These are phyloP conservation scores for Macadamia tetraphylla DNA, from an alignment of 164 flowering plant species.

Conservation along the genomic window DNA sequence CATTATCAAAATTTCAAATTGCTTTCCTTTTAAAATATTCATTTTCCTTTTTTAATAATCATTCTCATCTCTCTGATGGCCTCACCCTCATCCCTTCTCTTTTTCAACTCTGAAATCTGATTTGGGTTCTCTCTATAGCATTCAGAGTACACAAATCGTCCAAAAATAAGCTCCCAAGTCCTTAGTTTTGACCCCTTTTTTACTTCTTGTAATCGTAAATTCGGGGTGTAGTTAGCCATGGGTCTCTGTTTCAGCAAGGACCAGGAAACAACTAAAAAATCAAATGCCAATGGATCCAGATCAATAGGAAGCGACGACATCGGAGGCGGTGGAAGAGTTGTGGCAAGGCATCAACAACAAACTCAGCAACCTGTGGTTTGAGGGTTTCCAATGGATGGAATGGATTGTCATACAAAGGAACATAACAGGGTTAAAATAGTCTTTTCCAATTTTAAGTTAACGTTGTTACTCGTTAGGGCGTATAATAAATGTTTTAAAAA, in stretches of 20 bases:
- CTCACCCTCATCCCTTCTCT: too few relatives aligned
- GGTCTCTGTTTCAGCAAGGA: conserved; percentile 47
- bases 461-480: too few relatives aligned
- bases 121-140: neutral
- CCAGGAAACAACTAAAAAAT: neutral
- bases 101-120: neutral
- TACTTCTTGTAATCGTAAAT: neutral
- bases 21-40: neutral
- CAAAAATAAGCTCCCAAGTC: too few relatives aligned
- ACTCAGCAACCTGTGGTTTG: conserved; percentile 11
- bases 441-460: too few relatives aligned
- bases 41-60: too few relatives aligned
- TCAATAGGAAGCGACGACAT: neutral
- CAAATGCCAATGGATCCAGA: conserved; percentile 19
- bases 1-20: neutral
- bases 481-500: too few relatives aligned
- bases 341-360: conserved; percentile 14
- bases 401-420: too few relatives aligned
- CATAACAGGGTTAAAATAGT: too few relatives aligned
- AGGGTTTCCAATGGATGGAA: too few relatives aligned
- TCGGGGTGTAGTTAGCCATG: conserved; percentile 12
- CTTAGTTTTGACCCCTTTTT: too few relatives aligned
- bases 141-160: too few relatives aligned
- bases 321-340: neutral
- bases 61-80: too few relatives aligned